phyloP scores from a whole-genome alignment of 768 basidiomycete species.

The Lactarius vividus region DNA sequence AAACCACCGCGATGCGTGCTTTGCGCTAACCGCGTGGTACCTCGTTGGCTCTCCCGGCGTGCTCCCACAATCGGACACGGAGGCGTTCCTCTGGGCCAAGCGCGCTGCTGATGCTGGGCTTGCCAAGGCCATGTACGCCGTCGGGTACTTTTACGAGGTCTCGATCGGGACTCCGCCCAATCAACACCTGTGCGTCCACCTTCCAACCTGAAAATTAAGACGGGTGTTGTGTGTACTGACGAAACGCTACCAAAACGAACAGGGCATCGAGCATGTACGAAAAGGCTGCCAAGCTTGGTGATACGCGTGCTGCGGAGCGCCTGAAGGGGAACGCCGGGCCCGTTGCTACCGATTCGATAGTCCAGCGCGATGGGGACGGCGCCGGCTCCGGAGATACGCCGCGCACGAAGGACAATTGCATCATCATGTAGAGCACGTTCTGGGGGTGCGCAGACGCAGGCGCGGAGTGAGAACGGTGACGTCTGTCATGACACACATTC shows the following conservation, averaged over 20 bases:
- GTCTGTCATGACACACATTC: background rate
- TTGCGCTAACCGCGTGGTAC: constrained; percentile 98
- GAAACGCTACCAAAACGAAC: background rate
- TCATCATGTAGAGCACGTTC: constrained; percentile 63
- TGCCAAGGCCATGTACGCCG: constrained; percentile 95
- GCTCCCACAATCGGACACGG: constrained; percentile 96
- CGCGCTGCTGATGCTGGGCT: constrained; percentile 91
- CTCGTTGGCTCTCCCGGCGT: constrained; percentile 97
- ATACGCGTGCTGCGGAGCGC: constrained; percentile 89
- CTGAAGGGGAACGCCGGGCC: constrained; percentile 60
- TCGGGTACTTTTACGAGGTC: constrained; percentile 96
- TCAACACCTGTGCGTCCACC: constrained; percentile 56
- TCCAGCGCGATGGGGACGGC: constrained; percentile 49
- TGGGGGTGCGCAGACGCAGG: background rate
- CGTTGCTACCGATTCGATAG: constrained; percentile 54
- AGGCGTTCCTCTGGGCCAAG: constrained; percentile 96
- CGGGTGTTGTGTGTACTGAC: background rate
- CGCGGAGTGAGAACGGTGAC: background rate
- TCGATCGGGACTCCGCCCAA: constrained; percentile 79
- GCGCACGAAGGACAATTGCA: constrained; percentile 69
- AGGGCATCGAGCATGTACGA: constrained; percentile 84
- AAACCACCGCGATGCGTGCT: constrained; percentile 94
- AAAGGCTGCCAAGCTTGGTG: constrained; percentile 85
- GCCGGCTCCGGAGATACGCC: constrained; percentile 42
- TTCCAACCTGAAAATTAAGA: background rate